Percentiles rank a stretch among this genome's conserved stretches.
Conservation (phyloP, 257 asterid genomes). For the Solanum habrochaites region DNA sequence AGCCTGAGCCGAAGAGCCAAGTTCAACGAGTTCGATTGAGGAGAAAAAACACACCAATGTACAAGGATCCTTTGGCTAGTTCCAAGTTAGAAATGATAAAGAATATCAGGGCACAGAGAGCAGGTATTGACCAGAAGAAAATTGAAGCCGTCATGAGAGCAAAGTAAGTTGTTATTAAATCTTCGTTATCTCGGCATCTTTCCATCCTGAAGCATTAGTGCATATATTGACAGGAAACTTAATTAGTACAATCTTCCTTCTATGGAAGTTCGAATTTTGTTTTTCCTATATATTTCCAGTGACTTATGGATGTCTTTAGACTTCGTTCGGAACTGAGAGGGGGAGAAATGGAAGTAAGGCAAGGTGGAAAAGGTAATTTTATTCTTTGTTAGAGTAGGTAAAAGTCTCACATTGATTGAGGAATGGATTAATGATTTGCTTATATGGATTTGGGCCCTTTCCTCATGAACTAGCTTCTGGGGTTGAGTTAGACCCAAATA, state of each 20-base stretch:
- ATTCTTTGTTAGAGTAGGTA: neutral
- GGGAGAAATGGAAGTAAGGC: neutral
- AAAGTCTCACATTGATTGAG: neutral
- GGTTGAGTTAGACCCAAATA: neutral
- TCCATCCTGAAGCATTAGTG: neutral
- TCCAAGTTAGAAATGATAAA: conserved; percentile 78
- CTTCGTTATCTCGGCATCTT: neutral
- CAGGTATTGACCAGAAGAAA: conserved; percentile 32
- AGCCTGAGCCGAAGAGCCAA: conserved; percentile 20
- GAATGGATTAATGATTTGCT: neutral
- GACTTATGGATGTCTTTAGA: neutral
- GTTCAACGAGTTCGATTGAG: conserved; percentile 22
- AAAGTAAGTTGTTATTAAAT: conserved; percentile 44
- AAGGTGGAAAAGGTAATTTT: neutral
- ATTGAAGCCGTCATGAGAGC: conserved; percentile 58
- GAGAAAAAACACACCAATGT: conserved; percentile 36
- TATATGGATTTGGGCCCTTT: neutral
- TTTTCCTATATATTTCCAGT: neutral
- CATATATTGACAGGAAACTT: neutral
- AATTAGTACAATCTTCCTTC: neutral
- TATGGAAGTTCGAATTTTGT: neutral
- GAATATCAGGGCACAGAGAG: conserved; percentile 61
- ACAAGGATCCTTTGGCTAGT: conserved; percentile 70
- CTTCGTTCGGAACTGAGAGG: neutral
- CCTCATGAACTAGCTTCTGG: neutral